Conservation (phyloP, 176 grass and related monocot species). For the Tuctoria greenei region DNA sequence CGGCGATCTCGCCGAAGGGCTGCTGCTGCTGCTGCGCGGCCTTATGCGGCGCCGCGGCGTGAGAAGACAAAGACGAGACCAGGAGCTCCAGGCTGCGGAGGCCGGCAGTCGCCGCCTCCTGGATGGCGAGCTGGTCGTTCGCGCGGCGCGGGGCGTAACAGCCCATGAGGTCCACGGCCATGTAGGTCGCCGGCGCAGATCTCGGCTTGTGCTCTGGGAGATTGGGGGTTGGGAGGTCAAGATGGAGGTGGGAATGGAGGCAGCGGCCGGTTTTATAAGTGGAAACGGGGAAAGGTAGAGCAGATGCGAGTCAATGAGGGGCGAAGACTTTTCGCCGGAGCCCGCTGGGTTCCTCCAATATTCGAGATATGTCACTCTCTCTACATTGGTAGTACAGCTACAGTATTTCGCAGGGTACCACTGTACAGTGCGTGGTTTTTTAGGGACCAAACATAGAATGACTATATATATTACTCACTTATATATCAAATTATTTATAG, state of each 20-base stretch:
- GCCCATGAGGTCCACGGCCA: slow-evolving; percentile 75
- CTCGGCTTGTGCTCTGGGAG: slow-evolving; percentile 6
- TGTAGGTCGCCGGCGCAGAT: slow-evolving; percentile 41
- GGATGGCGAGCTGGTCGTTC: slow-evolving; percentile 74
- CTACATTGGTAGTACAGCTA: not conserved
- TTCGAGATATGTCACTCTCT: not conserved
- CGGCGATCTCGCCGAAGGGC: slow-evolving; percentile 79
- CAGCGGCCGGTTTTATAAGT: slow-evolving; percentile 44
- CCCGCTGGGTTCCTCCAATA: not conserved
- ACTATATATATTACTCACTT: no score
- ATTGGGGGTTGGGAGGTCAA: slow-evolving; percentile 6
- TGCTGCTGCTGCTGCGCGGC: slow-evolving; percentile 15
- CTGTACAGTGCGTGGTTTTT: not conserved
- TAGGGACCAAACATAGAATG: not conserved
- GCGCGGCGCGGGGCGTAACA: slow-evolving; percentile 56
- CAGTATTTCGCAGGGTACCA: not conserved
- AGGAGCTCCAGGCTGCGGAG: slow-evolving; percentile 77
- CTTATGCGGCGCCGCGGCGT: slow-evolving; percentile 27
- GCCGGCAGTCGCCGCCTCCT: slow-evolving; percentile 76
- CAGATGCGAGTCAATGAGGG: slow-evolving; percentile 51
- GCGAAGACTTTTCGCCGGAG: not conserved
- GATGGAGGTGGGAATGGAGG: not conserved
- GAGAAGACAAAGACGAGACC: slow-evolving; percentile 57
- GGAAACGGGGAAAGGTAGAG: slow-evolving; percentile 35
- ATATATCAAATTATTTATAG: no score